These are phyloP conservation scores for Fragosphaeria purpurea DNA, from an alignment of 2,329 filamentous ascomycete species.

Conservation along the genomic window DNA sequence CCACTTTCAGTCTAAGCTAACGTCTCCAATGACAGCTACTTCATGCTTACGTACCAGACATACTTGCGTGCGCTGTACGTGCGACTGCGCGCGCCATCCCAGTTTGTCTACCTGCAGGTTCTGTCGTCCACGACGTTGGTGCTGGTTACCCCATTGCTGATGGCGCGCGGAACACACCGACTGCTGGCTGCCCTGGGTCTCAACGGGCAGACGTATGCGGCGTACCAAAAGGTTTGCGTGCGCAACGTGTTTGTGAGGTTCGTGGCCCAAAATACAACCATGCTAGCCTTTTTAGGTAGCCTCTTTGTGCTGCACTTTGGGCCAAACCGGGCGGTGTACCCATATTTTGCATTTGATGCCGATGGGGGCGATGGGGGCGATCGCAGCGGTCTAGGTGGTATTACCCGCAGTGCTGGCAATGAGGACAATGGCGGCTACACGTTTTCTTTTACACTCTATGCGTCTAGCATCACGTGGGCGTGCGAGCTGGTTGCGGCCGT, in stretches of 20 bases:
- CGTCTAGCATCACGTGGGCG: constrained; percentile 54
- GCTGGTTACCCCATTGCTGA: constrained; percentile 52
- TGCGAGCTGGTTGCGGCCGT: constrained; percentile 55
- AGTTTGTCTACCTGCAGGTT: constrained; percentile 56
- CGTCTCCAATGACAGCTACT: constrained; percentile 35
- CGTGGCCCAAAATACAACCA: constrained; percentile 56
- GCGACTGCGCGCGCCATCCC: constrained; percentile 52
- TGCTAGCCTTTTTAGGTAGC: constrained; percentile 57
- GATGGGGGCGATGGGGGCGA: constrained; percentile 21
- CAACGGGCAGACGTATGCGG: constrained; percentile 48
- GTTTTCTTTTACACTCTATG: constrained; percentile 53
- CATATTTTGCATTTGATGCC: constrained; percentile 57
- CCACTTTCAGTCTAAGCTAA: constrained; percentile 1
- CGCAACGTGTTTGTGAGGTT: constrained; percentile 59
- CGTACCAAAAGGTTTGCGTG: constrained; percentile 56
- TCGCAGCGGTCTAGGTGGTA: background rate
- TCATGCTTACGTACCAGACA: constrained; percentile 60
- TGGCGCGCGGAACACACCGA: constrained; percentile 50
- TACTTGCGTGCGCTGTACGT: constrained; percentile 61
- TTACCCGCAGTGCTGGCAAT: too few relatives aligned
- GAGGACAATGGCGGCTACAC: constrained; percentile 33
- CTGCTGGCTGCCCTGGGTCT: constrained; percentile 42
- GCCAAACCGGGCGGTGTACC: constrained; percentile 57
- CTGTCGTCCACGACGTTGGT: constrained; percentile 55
- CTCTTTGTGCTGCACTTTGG: constrained; percentile 58